Conservation (phyloP, 805 yeast genomes). For the Candida sithepensis region DNA sequence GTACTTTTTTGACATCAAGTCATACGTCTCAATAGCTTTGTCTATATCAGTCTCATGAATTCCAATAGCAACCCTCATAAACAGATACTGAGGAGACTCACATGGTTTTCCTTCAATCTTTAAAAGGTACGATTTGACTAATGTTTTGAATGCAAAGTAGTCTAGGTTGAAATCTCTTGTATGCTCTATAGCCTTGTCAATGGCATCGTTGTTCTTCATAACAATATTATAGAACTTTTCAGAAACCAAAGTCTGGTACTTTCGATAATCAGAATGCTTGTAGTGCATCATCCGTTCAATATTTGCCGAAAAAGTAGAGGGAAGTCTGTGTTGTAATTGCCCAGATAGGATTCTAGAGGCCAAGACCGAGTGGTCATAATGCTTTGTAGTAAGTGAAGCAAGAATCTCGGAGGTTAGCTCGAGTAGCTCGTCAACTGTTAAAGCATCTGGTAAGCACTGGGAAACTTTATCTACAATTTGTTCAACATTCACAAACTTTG, state of each 20-base stretch:
- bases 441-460: constrained; percentile 46
- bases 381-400: constrained; percentile 91
- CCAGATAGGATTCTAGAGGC: constrained; percentile 90
- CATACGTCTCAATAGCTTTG: constrained; percentile 74
- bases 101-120: constrained; percentile 61
- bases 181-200: constrained; percentile 66
- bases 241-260: constrained; percentile 60
- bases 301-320: constrained; percentile 72
- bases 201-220: constrained; percentile 49
- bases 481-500: constrained; percentile 41
- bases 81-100: constrained; percentile 89
- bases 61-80: constrained; percentile 90
- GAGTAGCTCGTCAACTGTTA: constrained; percentile 39
- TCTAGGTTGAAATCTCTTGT: constrained; percentile 74
- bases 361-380: constrained; percentile 87
- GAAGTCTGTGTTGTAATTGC: constrained; percentile 80
- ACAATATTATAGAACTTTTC: constrained; percentile 57
- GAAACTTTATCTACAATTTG: constrained; percentile 44
- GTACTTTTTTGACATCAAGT: constrained; percentile 79
- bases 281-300: constrained; percentile 61
- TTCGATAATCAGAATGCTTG: constrained; percentile 67
- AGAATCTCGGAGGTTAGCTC: constrained; percentile 81
- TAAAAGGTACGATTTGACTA: constrained; percentile 80
- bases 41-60: constrained; percentile 72
- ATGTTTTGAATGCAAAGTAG: constrained; percentile 90